Evolutionary conservation across 345 rosid species (phyloP).

Genomic region (Acer yangbiense): DNA sequence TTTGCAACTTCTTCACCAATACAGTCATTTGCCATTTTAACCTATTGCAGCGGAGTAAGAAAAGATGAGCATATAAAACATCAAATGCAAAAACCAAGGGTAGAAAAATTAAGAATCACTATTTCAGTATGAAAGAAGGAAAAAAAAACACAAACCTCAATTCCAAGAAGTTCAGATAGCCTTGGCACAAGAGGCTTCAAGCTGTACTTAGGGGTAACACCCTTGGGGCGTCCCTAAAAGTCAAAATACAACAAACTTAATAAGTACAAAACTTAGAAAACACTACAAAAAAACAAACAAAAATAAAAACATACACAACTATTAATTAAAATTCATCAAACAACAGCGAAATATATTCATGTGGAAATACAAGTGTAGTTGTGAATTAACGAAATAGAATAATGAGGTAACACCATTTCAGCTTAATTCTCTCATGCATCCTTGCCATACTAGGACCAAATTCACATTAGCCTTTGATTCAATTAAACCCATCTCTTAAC

Average conservation of each 20-base stretch:
- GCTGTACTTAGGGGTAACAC: conserved; percentile 92
- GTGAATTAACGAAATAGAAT: too few species aligned
- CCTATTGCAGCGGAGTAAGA: conserved; percentile 38
- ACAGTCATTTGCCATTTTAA: conserved; percentile 82
- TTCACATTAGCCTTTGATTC: neutral
- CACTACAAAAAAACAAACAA: neutral
- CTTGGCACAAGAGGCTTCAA: conserved; percentile 94
- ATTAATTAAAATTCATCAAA: neutral
- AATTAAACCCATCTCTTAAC: neutral
- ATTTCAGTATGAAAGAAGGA: neutral
- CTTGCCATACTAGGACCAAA: neutral
- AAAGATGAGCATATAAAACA: neutral
- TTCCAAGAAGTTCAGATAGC: conserved; percentile 82
- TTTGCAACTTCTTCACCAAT: conserved; percentile 79
- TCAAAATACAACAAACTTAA: conserved; percentile 13
- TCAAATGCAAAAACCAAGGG: neutral
- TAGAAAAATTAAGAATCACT: neutral
- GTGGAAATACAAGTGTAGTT: neutral
- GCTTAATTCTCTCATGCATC: too few species aligned
- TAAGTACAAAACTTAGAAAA: neutral
- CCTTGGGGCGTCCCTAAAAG: conserved; percentile 95
- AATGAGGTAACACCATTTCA: neutral
- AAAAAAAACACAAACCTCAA: conserved; percentile 47
- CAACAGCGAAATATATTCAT: neutral
- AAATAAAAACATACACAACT: neutral